Evolutionary conservation across 768 basidiomycete species (phyloP).

Genomic region (Tephrocybe sp.): DNA sequence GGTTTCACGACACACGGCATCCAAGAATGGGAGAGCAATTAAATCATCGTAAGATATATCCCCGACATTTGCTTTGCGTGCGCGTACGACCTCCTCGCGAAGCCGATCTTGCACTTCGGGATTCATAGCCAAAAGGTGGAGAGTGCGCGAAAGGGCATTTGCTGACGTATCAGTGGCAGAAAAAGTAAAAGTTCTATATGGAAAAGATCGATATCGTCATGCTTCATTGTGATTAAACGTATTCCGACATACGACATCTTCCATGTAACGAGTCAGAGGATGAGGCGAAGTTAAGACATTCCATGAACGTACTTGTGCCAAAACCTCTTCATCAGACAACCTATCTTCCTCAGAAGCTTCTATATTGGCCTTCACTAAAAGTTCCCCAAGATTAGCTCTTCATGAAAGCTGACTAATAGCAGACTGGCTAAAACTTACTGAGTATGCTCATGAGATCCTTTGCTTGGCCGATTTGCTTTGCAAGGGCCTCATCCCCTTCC

Average conservation of each 20-base stretch:
- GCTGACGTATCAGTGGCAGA: conserved; percentile 34
- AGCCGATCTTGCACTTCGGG: conserved; percentile 24
- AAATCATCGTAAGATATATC: conserved; percentile 21
- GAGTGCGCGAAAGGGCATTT: conserved; percentile 26
- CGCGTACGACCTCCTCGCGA: conserved; percentile 37
- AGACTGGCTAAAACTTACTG: conserved; percentile 3
- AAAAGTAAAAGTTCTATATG: conserved; percentile 25
- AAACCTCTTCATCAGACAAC: conserved; percentile 26
- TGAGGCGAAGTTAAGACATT: background rate
- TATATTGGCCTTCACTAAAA: conserved; percentile 16
- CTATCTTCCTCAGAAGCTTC: conserved; percentile 12
- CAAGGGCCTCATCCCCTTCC: conserved; percentile 15
- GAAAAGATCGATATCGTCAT: background rate
- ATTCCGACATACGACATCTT: conserved; percentile 16
- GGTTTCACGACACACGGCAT: conserved; percentile 22
- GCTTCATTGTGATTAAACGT: background rate
- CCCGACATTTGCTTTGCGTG: conserved; percentile 13
- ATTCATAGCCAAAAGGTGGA: conserved; percentile 25
- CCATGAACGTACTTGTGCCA: conserved; percentile 21
- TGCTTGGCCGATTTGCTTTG: conserved; percentile 4
- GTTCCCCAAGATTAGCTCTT: no score
- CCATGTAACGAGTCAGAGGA: background rate
- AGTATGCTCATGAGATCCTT: conserved; percentile 21
- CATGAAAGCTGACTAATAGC: no score
- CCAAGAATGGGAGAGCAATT: conserved; percentile 21